Evolutionary conservation across 805 yeast genomes (phyloP).

Genomic region (Myxozyma nipponensis): DNA sequence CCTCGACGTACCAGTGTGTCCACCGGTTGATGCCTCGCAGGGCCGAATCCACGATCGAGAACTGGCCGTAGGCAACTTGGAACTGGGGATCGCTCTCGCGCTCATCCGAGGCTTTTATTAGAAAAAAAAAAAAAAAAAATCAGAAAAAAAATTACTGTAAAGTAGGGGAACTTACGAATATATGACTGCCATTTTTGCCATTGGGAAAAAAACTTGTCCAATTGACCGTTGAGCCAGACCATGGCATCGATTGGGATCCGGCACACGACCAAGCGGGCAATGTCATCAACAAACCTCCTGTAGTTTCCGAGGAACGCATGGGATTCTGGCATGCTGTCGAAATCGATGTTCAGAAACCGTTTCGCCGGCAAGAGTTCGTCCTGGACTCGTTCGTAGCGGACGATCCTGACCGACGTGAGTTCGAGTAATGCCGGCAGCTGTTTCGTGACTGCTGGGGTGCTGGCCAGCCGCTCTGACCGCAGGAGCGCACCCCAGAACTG

Average conservation of each 20-base stretch:
- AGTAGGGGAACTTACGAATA: conserved; percentile 4
- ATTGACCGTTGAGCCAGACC: conserved; percentile 71
- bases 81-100: conserved; percentile 54
- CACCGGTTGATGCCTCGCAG: conserved; percentile 91
- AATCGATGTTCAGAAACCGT: conserved; percentile 74
- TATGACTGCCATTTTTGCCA: conserved; percentile 43
- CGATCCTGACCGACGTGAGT: conserved; percentile 69
- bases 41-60: conserved; percentile 82
- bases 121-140: background rate
- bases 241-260: conserved; percentile 77
- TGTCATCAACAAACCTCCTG: conserved; percentile 81
- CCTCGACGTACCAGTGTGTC: conserved; percentile 82
- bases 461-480: conserved; percentile 65
- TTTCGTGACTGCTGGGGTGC: conserved; percentile 42
- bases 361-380: conserved; percentile 58
- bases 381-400: conserved; percentile 65
- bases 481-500: conserved; percentile 93
- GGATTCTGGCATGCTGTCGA: conserved; percentile 80
- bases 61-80: conserved; percentile 72
- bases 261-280: conserved; percentile 82
- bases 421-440: conserved; percentile 67
- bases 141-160: background rate
- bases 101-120: conserved; percentile 9
- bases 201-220: conserved; percentile 59
- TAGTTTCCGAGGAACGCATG: conserved; percentile 73